Evolutionary conservation across 2,329 filamentous ascomycete genomes (phyloP), one percentile per base, ranked within the genome.

Genomic region (Aspergillus transmontanensis): DNA sequence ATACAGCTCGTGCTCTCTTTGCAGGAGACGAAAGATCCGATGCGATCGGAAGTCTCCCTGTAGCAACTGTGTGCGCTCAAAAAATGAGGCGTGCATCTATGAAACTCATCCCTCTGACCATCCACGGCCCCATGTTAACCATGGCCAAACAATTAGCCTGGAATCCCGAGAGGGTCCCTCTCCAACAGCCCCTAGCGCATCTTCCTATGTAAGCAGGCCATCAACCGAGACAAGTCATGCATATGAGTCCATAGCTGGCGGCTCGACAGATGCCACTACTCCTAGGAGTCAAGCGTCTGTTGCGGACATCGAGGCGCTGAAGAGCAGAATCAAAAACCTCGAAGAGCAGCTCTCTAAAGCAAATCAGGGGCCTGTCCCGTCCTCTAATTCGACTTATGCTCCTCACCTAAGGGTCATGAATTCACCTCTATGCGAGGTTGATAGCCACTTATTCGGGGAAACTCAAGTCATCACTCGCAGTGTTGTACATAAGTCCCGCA

Each of bases 21-120:
- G 88, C 69, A 80, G 87, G 50, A 82, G 77, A 60, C 85, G 86
- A 46, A 90, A 90, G 73, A 84, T 89, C 63, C 82, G 83, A 54
- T 90, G 87, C 70, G 84, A 90, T 69, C 84, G 85, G 56, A 83
- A 83, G 63, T 74, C 77, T 7, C 88, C 88, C 1, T 90, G 87
- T 69, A 82, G 79, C 63, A 86, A 87, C 62, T 90, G 88, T 69
- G 63, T 84, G n/a, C 83, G 84, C 6, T 68, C 69, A 0, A 71
- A 67, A 30, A 68, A 67, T 68, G 71, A 76, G 9, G 71, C 67
- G 26, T 69, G 69, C 21, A 41, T 62, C 6, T 73, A 68, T 30
- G 64, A 67, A 9, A 63, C 36, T 16, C 53, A 60, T 1, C 59
- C 61, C 6, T 57, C 66, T 30, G 51, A 54, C 51, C 60, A 59